Base-by-base conservation (phyloP, 2,329 filamentous ascomycete genomes). In the Chaetomium olivaceum region DNA sequence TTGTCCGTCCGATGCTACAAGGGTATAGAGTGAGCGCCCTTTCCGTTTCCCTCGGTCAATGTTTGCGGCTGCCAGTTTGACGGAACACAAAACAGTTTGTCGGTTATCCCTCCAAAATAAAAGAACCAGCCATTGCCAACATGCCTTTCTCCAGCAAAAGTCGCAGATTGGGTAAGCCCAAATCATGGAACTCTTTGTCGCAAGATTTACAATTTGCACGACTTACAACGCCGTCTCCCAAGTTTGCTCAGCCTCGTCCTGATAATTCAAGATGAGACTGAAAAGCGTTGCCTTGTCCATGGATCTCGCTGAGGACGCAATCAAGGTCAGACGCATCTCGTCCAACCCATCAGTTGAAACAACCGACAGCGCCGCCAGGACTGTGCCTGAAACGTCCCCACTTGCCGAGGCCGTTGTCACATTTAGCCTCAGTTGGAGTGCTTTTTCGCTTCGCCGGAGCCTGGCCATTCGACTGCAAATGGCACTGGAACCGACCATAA, bases 371-470 rank as follows among this genome's bases (percentile, higher is more conserved):
- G 14, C 39, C 33, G 39, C 46, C 46, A 48, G 46, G 25, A 51
- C 56, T 36, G 54, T 58, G 31, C 55, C 58, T 67, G 65, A 67
- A 64, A 67, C 65, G 39, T 1, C 58, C 58, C 65, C 65, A 59
- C 65, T 55, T 56, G 11, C 21, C 55, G 43, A 36, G 43, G 36
- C 54, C 48, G 33, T 58, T 51, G 25, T 16, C n/a, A 57, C 43
- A 59, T 52, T 64, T 60, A 64, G 57, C 58, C 61, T 54, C 56
- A 52, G 56, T 52, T 36, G 50, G 48, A 25, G 39, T 52, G 8
- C 27, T 52, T 57, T 19, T 39, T 48, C 16, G 58, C 29, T 43
- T 58, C n/a, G 52, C 43, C n/a, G 43, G 43, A 29, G 27, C 56
- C 46, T 25, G 33, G 56, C 51, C 19, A 19, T 14, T 12, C 29